Conservation (phyloP, 768 basidiomycete species). For the Russula sp. region DNA sequence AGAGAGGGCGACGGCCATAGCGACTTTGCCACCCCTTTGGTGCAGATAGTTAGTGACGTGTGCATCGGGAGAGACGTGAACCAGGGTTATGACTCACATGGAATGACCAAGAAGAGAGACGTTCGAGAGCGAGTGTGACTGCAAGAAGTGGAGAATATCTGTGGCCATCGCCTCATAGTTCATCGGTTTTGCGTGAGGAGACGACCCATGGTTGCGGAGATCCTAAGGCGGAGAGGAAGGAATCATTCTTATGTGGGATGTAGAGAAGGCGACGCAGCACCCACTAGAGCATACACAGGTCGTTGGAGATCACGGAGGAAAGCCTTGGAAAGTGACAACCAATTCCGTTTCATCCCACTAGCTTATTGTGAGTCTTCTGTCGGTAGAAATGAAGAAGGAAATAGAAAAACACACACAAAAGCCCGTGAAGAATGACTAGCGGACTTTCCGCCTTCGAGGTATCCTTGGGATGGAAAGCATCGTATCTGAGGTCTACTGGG, state of each 20-base stretch:
- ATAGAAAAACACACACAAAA: slow-evolving; percentile 43
- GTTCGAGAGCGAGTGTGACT: slow-evolving; percentile 45
- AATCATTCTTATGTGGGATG: background rate
- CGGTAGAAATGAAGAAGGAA: background rate
- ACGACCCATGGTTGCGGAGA: slow-evolving; percentile 84
- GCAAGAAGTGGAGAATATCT: slow-evolving; percentile 68
- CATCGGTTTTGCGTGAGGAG: slow-evolving; percentile 69
- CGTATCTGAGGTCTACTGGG: slow-evolving; percentile 31
- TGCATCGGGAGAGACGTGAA: too few species aligned
- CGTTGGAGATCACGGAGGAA: slow-evolving; percentile 58
- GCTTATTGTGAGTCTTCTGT: background rate
- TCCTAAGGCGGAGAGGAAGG: slow-evolving; percentile 44
- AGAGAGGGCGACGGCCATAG: slow-evolving; percentile 62
- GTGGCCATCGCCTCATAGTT: slow-evolving; percentile 73
- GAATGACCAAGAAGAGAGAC: slow-evolving; percentile 85
- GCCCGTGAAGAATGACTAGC: slow-evolving; percentile 55
- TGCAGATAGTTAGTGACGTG: too few species aligned
- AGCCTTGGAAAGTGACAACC: slow-evolving; percentile 73
- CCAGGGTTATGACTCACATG: slow-evolving; percentile 49
- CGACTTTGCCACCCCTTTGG: slow-evolving; percentile 86
- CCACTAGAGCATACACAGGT: slow-evolving; percentile 69
- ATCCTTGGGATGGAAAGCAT: slow-evolving; percentile 25
- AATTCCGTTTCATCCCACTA: slow-evolving; percentile 88
- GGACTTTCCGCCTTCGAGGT: slow-evolving; percentile 34
- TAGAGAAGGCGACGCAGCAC: slow-evolving; percentile 18